Conservation (phyloP, 2,329 filamentous ascomycete genomes). For the Teratosphaeria nubilosa region DNA sequence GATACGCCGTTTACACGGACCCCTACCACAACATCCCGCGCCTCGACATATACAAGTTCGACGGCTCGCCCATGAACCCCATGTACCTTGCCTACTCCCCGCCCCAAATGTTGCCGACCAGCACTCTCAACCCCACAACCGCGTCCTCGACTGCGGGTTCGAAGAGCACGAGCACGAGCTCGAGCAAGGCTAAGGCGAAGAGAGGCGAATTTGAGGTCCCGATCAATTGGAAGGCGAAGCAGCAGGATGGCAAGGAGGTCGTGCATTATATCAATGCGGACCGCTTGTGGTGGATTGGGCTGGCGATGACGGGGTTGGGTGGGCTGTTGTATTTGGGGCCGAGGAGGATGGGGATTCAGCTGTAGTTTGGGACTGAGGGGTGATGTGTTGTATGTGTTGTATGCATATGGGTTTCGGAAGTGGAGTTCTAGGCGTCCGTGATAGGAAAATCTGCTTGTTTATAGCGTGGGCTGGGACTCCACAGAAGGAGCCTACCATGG, state of each 20-base stretch:
- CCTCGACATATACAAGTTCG: slow-evolving; percentile 53
- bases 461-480: neutral
- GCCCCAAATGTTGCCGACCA: slow-evolving; percentile 60
- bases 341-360: slow-evolving; percentile 23
- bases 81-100: slow-evolving; percentile 55
- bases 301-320: slow-evolving; percentile 38
- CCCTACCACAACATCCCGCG: slow-evolving; percentile 52
- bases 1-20: slow-evolving; percentile 43
- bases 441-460: neutral
- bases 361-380: slow-evolving; percentile 1
- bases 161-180: neutral
- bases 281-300: slow-evolving; percentile 41
- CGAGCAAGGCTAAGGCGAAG: slow-evolving; percentile 18
- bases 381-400: neutral
- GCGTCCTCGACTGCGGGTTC: slow-evolving; percentile 28
- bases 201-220: slow-evolving; percentile 26
- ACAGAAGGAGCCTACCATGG: neutral
- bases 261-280: slow-evolving; percentile 33
- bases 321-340: slow-evolving; percentile 38
- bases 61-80: slow-evolving; percentile 56
- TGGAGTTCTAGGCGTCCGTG: neutral
- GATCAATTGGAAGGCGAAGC: slow-evolving; percentile 27
- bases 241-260: slow-evolving; percentile 18
- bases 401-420: neutral
- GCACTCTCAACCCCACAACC: slow-evolving; percentile 49